Percentiles rank a stretch among this genome's conserved stretches.
These are phyloP conservation scores for Triticum turgidum DNA, from an alignment of 176 grass and related monocot genomes.

Conservation along the genomic window DNA sequence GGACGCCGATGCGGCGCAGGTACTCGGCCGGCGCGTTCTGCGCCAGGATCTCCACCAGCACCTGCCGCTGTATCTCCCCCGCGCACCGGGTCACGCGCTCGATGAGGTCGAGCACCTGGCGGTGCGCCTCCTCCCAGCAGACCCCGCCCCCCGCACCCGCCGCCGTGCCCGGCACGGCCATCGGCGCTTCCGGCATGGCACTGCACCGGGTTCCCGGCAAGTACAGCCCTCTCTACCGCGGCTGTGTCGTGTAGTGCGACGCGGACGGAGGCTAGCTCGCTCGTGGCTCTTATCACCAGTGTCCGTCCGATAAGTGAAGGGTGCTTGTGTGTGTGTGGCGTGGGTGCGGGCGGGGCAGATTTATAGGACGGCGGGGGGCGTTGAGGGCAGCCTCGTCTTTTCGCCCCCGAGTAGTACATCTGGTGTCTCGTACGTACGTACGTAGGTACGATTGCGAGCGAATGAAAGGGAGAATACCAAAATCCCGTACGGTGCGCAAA, in stretches of 20 bases:
- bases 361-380: conserved; percentile 7
- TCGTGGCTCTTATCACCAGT: not conserved
- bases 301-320: not conserved
- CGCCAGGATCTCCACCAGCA: conserved; percentile 47
- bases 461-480: not conserved
- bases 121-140: conserved; percentile 18
- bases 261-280: not conserved
- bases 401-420: not conserved
- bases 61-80: conserved; percentile 28
- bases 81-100: conserved; percentile 42
- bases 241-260: not conserved
- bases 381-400: not conserved
- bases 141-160: too few relatives aligned
- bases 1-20: conserved; percentile 41
- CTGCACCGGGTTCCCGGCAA: not conserved
- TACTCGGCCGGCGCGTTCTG: conserved; percentile 68
- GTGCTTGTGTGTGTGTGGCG: not conserved
- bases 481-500: not conserved
- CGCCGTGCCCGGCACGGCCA: not conserved
- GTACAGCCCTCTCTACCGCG: not conserved
- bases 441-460: not conserved
- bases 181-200: conserved; percentile 38
- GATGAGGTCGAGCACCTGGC: conserved; percentile 49
- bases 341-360: not conserved
- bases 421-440: not conserved